phyloP scores from a whole-genome alignment of 208 protist species.

The Trypanosoma brucei region DNA sequence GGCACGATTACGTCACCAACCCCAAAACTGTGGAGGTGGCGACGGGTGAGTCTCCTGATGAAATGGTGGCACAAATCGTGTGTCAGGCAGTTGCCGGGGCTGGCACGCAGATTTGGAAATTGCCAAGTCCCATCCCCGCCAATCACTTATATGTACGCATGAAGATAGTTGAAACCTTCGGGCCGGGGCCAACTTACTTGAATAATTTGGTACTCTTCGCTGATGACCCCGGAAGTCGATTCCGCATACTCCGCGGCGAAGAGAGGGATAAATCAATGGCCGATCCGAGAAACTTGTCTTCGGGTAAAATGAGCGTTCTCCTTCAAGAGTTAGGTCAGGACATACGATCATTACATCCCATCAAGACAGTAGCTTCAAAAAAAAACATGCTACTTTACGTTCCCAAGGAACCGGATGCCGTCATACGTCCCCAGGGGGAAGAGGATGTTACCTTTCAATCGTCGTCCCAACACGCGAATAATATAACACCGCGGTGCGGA shows the following conservation, averaged over 20 bases:
- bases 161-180: constrained; percentile 68
- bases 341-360: constrained; percentile 68
- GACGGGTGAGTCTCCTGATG: constrained; percentile 37
- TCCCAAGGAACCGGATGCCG: constrained; percentile 25
- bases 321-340: constrained; percentile 81
- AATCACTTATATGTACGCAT: constrained; percentile 63
- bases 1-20: constrained; percentile 84
- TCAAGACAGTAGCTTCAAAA: constrained; percentile 56
- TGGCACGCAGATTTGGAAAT: constrained; percentile 81
- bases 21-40: constrained; percentile 73
- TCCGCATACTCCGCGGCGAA: constrained; percentile 17
- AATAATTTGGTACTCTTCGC: constrained; percentile 77
- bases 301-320: constrained; percentile 58
- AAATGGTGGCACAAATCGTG: constrained; percentile 45
- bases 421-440: constrained; percentile 10
- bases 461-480: constrained; percentile 1
- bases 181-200: constrained; percentile 76
- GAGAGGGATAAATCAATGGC: not conserved
- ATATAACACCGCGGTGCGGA: not conserved
- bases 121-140: constrained; percentile 58
- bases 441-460: constrained; percentile 13
- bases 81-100: constrained; percentile 72
- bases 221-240: constrained; percentile 58
- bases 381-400: constrained; percentile 75
- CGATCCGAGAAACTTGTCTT: not conserved